Conservation (phyloP, 1,139 yeast genomes). For the Blastobotrys indianensis region DNA sequence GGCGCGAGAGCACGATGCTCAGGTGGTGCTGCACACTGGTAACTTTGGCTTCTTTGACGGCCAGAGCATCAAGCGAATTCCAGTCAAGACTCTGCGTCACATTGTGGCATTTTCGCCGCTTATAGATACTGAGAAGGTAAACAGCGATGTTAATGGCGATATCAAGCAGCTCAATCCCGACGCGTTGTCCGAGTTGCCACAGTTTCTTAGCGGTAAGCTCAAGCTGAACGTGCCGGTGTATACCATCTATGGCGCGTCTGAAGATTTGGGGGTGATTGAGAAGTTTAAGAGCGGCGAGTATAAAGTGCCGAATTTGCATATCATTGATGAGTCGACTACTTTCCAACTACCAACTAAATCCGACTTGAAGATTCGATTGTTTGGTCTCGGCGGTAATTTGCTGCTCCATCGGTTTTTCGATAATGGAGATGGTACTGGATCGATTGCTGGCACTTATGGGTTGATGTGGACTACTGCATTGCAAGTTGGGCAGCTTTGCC, state of each 20-base stretch:
- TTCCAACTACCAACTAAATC: slow-evolving; percentile 34
- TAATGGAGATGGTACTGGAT: slow-evolving; percentile 46
- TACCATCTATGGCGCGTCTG: slow-evolving; percentile 69
- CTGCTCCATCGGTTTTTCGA: slow-evolving; percentile 66
- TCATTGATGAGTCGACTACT: slow-evolving; percentile 53
- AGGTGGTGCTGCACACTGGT: slow-evolving; percentile 63
- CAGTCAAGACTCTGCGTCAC: slow-evolving; percentile 43
- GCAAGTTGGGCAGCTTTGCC: slow-evolving; percentile 60
- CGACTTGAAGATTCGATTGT: slow-evolving; percentile 46
- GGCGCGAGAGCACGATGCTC: slow-evolving; percentile 43
- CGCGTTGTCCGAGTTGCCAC: slow-evolving; percentile 50
- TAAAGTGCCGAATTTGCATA: slow-evolving; percentile 48
- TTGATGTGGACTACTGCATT: slow-evolving; percentile 69
- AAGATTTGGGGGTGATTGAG: slow-evolving; percentile 61
- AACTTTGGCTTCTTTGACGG: slow-evolving; percentile 72
- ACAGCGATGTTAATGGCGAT: slow-evolving; percentile 32
- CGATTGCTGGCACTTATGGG: slow-evolving; percentile 64
- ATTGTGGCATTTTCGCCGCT: slow-evolving; percentile 65
- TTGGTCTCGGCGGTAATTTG: slow-evolving; percentile 70
- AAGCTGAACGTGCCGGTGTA: slow-evolving; percentile 60
- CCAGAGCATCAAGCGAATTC: slow-evolving; percentile 49
- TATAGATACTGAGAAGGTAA: slow-evolving; percentile 42
- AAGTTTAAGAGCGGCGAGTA: slow-evolving; percentile 53
- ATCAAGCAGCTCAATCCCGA: slow-evolving; percentile 37
- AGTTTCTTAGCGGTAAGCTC: slow-evolving; percentile 44